Evolutionary conservation across 2,329 filamentous ascomycete genomes (phyloP).

Genomic region (Aspergillus sp.): DNA sequence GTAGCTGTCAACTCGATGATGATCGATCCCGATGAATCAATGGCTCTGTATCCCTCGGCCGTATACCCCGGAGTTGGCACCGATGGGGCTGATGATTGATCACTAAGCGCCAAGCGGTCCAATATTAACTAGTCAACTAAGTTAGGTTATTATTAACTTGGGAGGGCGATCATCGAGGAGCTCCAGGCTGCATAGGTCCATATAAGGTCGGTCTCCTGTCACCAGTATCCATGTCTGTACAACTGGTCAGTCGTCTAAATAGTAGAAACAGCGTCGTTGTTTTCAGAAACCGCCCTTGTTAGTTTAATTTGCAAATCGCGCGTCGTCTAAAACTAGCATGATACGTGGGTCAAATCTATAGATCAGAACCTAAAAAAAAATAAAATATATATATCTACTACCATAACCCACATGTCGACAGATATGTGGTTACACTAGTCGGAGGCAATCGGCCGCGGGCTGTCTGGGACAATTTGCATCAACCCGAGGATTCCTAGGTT

Average conservation of each 20-base stretch:
- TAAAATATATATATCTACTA: no score
- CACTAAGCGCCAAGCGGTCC: slow-evolving; percentile 7
- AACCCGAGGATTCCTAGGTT: no score
- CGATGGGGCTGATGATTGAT: slow-evolving; percentile 9
- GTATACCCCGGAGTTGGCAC: not conserved
- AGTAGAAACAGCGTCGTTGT: not conserved
- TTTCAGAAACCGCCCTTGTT: no score
- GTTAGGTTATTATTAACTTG: slow-evolving; percentile 13
- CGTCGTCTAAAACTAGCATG: no score
- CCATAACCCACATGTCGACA: no score
- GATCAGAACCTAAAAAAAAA: no score
- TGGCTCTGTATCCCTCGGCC: not conserved
- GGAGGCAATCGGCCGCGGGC: no score
- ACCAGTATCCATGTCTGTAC: not conserved
- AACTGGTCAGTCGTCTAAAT: not conserved
- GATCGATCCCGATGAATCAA: not conserved
- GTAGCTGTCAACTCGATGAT: not conserved
- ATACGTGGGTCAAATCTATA: no score
- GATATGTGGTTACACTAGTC: no score
- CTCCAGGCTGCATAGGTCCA: not conserved
- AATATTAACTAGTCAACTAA: not conserved
- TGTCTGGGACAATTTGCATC: no score
- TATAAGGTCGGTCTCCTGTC: not conserved
- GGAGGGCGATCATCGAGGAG: slow-evolving; percentile 17
- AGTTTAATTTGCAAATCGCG: no score